Conservation (phyloP, 225 moss, liverwort and hornwort species). For the Anthoceros angustus region DNA sequence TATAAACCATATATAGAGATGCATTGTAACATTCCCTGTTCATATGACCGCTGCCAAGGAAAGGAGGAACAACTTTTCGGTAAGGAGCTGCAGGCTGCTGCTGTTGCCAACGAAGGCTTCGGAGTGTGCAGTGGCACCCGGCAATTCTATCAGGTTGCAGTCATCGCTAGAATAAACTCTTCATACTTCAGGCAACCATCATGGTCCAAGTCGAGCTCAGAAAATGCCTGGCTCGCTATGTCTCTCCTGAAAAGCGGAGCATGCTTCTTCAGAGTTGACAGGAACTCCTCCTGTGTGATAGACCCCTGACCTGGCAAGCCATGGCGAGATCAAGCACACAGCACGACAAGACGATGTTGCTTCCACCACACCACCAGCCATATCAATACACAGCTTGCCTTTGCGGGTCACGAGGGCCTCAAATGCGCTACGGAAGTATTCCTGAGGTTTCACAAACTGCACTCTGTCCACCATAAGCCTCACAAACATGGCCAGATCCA, state of each 20-base stretch:
- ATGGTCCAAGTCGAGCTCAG: neutral
- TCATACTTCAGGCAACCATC: neutral
- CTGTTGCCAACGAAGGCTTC: too few relatives aligned
- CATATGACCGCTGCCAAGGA: too few relatives aligned
- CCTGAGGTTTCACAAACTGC: neutral
- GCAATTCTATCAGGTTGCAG: neutral
- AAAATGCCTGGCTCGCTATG: neutral
- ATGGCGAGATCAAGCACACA: neutral
- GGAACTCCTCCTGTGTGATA: neutral
- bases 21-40: too few relatives aligned
- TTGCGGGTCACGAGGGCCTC: neutral
- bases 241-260: neutral
- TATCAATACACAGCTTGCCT: neutral
- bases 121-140: too few relatives aligned
- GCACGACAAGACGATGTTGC: neutral
- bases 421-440: neutral
- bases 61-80: too few relatives aligned
- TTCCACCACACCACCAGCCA: neutral
- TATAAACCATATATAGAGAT: too few relatives aligned
- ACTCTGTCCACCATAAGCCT: neutral
- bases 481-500: conserved; percentile 3
- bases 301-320: neutral
- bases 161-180: neutral
- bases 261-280: neutral
- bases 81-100: too few relatives aligned